A percentile compares a stretch with the other conserved stretches of the same genome.
These are phyloP conservation scores for Rhodocollybia butyracea DNA, from an alignment of 768 basidiomycete species.

Conservation along the genomic window DNA sequence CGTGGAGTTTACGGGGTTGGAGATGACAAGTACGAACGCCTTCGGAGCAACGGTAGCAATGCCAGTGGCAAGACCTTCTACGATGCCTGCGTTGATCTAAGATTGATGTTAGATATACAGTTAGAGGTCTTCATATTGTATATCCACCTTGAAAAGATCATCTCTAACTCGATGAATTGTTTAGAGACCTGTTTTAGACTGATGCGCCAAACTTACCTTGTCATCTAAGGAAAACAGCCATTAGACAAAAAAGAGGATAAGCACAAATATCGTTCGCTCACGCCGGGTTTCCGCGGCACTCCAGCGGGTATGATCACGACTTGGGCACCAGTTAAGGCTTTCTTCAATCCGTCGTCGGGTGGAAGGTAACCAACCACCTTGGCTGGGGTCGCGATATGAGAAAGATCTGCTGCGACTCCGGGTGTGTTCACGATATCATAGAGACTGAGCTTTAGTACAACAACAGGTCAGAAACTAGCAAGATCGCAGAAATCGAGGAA, in stretches of 20 bases:
- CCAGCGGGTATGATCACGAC: conserved; percentile 96
- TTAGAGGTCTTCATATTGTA: conserved; percentile 6
- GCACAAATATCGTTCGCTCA: conserved; percentile 37
- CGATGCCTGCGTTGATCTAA: conserved; percentile 97
- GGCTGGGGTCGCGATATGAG: conserved; percentile 88
- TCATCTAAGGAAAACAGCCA: conserved; percentile 38
- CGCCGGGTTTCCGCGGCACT: conserved; percentile 92
- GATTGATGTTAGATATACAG: neutral
- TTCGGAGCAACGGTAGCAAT: conserved; percentile 83
- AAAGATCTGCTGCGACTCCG: conserved; percentile 92
- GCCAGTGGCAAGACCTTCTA: conserved; percentile 87
- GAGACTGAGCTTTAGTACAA: conserved; percentile 60
- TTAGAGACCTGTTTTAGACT: conserved; percentile 2
- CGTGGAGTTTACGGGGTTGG: conserved; percentile 99
- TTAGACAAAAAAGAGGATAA: neutral
- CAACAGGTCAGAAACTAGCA: neutral
- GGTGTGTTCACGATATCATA: conserved; percentile 98
- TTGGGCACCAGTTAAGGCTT: conserved; percentile 80
- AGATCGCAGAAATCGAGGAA: neutral
- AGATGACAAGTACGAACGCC: conserved; percentile 93
- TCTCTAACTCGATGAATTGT: conserved; percentile 49
- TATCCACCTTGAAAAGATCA: conserved; percentile 87
- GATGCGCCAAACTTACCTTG: conserved; percentile 41
- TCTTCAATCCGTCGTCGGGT: conserved; percentile 78
- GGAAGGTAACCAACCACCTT: conserved; percentile 81